Evolutionary conservation across 106 monocot genomes (phyloP), one percentile per base, ranked within the genome.

Genomic region (Phalaenopsis equestris): DNA sequence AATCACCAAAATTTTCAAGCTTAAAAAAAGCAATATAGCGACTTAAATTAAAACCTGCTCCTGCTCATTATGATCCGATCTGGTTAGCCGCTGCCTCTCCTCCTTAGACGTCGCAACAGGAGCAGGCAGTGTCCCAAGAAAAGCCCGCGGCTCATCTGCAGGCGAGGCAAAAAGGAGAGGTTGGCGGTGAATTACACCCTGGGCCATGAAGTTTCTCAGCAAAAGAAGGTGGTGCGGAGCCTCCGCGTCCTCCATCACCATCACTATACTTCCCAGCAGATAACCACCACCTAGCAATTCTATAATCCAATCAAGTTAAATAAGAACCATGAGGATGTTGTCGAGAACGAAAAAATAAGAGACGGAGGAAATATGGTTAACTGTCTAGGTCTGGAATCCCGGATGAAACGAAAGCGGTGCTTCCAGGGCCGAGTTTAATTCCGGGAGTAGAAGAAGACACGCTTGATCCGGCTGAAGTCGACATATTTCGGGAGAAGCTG

Each of bases 171-270:
- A 94, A 48, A 97, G 90, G 8, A 97, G 81, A 0, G 92, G 86
- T 55, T 97, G 97, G 47, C 77, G 72, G 76, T 97, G 97, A 55
- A 97, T 81, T 52, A 97, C 76, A 7, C 94, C 97, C 85, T 97
- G 97, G 0, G 94, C 83, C 94, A 97, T 97, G 89, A 97, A 94
- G 78, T 83, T 90, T 61, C 97, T 84, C 41, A 97, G 87, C 36
- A 97, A 78, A 11, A 94, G 86, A 10, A 94, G 86, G 79, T 97
- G 97, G 86, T 97, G 97, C 5, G 97, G 97, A 18, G 94, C 97
- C 76, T 97, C 92, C 4, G 83, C 67, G 78, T 97, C 97, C 87
- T 97, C 97, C 82, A 89, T 84, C 15, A 97, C 84, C 92, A 97
- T 86, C 75, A 97, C 94, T 67, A 97, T 4, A 21, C 86, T 89